Conservation (phyloP, 305 asterid species). For the Plantago rigida region DNA sequence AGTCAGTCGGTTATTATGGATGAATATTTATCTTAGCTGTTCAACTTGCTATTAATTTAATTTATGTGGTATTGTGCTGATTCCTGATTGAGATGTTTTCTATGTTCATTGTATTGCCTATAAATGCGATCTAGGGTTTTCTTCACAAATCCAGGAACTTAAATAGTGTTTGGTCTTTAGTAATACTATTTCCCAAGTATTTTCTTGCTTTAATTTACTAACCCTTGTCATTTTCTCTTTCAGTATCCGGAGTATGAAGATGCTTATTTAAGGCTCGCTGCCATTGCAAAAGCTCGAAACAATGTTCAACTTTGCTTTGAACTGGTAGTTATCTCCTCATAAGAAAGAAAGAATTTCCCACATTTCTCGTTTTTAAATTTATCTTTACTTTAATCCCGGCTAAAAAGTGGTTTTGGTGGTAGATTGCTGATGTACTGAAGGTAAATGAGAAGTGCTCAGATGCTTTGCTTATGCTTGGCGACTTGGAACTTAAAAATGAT, state of each 20-base stretch:
- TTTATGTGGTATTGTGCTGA: no score
- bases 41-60: background rate
- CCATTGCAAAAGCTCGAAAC: constrained; percentile 84
- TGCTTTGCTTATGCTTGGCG: constrained; percentile 95
- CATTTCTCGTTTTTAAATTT: constrained; percentile 3
- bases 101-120: no score
- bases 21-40: no score
- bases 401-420: constrained; percentile 28
- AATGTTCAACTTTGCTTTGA: constrained; percentile 74
- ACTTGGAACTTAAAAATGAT: constrained; percentile 93
- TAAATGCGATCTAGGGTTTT: no score
- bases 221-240: constrained; percentile 29
- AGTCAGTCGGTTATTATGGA: background rate
- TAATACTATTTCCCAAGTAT: background rate
- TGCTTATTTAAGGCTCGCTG: constrained; percentile 92
- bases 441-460: constrained; percentile 83
- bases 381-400: constrained; percentile 5
- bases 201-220: constrained; percentile 24
- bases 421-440: constrained; percentile 82
- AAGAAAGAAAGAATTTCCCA: no score
- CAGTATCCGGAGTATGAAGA: constrained; percentile 90
- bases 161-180: no score
- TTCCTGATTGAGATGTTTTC: no score
- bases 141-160: no score
- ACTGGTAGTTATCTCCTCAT: constrained; percentile 51